Percentiles rank a stretch among this genome's conserved stretches.
Evolutionary conservation across 106 monocot genomes (phyloP).

Genomic region (Chionographis japonica): DNA sequence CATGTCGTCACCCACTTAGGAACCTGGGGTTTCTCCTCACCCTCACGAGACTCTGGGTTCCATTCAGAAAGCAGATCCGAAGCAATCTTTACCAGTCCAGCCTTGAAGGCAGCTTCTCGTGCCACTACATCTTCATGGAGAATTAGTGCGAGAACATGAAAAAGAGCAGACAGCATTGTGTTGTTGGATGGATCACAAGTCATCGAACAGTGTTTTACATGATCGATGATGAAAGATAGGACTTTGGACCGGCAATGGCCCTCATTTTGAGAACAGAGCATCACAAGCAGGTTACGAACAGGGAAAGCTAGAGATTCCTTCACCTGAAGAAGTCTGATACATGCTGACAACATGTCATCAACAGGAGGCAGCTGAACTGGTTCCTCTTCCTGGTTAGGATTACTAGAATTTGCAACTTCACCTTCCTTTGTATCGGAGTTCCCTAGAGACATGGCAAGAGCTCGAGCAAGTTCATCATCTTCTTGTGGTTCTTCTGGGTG

Average conservation of each 20-base stretch:
- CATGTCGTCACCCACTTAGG: constrained; percentile 94
- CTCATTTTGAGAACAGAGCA: constrained; percentile 76
- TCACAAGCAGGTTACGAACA: constrained; percentile 80
- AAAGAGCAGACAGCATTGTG: constrained; percentile 56
- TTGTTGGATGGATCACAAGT: constrained; percentile 29
- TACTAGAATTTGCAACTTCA: constrained; percentile 33
- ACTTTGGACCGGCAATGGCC: constrained; percentile 67
- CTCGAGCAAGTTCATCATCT: constrained; percentile 98
- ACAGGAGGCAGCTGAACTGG: constrained; percentile 51
- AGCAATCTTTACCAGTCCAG: constrained; percentile 69
- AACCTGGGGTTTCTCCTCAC: constrained; percentile 51
- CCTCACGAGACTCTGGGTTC: constrained; percentile 33
- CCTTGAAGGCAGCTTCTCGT: constrained; percentile 61
- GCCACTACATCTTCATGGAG: constrained; percentile 81
- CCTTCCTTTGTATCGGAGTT: constrained; percentile 49
- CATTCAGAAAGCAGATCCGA: constrained; percentile 75
- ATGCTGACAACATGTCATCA: constrained; percentile 82
- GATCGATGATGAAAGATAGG: constrained; percentile 61
- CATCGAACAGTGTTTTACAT: constrained; percentile 43
- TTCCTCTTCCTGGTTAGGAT: constrained; percentile 51
- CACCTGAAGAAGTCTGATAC: constrained; percentile 64
- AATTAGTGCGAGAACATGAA: constrained; percentile 91
- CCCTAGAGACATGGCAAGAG: constrained; percentile 93
- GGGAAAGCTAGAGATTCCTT: constrained; percentile 86
- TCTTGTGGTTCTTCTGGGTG: constrained; percentile 98